These are phyloP conservation scores for Lentinula lateritia DNA, from an alignment of 768 basidiomycete species.

Conservation along the genomic window DNA sequence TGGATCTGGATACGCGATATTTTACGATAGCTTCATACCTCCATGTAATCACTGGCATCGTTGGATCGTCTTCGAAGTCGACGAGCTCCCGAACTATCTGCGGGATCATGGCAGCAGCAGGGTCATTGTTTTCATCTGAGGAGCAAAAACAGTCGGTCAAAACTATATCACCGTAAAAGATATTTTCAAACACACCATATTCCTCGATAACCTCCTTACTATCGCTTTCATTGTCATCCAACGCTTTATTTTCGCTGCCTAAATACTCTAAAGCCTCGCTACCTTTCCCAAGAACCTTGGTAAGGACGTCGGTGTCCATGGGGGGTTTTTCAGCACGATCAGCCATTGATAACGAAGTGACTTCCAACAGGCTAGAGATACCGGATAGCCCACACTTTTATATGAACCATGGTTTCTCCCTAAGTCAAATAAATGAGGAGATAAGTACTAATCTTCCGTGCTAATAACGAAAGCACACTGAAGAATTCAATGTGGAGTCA, in stretches of 20 bases:
- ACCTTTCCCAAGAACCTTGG: background rate
- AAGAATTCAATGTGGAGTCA: too few species aligned
- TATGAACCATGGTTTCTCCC: background rate
- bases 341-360: background rate
- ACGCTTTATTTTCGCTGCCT: background rate
- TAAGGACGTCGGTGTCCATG: background rate
- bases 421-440: background rate
- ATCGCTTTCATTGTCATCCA: background rate
- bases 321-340: background rate
- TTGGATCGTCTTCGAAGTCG: constrained; percentile 18
- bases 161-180: background rate
- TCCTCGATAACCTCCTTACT: background rate
- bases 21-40: constrained; percentile 9
- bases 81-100: constrained; percentile 19
- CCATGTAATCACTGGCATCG: constrained; percentile 19
- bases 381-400: background rate
- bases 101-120: constrained; percentile 15
- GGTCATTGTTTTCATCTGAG: constrained; percentile 18
- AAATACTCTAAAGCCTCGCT: background rate
- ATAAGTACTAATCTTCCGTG: background rate
- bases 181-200: background rate
- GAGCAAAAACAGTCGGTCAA: background rate
- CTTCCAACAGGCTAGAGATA: background rate
- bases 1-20: background rate
- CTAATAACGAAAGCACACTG: background rate